Base-by-base conservation (phyloP, 2,329 filamentous ascomycete species). In the Colletotrichum euphorbiae region DNA sequence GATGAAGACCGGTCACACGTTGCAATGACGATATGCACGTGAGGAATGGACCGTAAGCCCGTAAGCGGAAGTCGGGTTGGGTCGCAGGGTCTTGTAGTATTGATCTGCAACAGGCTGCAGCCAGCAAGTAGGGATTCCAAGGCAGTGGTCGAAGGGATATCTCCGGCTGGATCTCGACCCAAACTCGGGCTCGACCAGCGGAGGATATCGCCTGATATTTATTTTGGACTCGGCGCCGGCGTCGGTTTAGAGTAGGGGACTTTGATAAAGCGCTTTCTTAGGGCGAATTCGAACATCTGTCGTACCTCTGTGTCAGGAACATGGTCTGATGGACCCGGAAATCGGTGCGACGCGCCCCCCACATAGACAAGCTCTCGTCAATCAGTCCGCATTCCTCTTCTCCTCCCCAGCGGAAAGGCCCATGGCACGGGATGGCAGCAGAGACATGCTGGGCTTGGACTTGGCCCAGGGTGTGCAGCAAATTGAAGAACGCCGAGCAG, bases 11-110 rank as follows among this genome's bases (percentile, higher is more conserved):
- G 3, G 61, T 17, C 19, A 55, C 40, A 65, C 61, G 54, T 55
- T 65, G 42, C 61, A 15, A 69, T 69, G 61, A 66, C 66, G 66
- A 46, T 60, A 56, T 56, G 61, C 66, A 66, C 61, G 66, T 60
- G 61, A 43, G 51, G 21, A 9, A 21, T n/a, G 40, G n/a, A 48
- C n/a, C 19, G 21, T 6, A 28, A 45, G 19, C 38, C n/a, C 19
- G 21, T 6, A 28, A 45, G 19, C 38, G n/a, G 21, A 59, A 67
- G 42, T 54, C 48, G 65, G 61, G 42, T 54, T 42, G 65, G 61
- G 54, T 42, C 38, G 48, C 33, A 65, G 54, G 60, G 46, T 65
- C 15, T 50, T 12, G 42, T 21, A 42, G 61, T 38, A 31, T 55
- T 50, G 66, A 69, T 65, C 66, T 66, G 61, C 61, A 40, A 65